phyloP scores from a whole-genome alignment of 1,139 yeast species.

The Hansenula anomala region DNA sequence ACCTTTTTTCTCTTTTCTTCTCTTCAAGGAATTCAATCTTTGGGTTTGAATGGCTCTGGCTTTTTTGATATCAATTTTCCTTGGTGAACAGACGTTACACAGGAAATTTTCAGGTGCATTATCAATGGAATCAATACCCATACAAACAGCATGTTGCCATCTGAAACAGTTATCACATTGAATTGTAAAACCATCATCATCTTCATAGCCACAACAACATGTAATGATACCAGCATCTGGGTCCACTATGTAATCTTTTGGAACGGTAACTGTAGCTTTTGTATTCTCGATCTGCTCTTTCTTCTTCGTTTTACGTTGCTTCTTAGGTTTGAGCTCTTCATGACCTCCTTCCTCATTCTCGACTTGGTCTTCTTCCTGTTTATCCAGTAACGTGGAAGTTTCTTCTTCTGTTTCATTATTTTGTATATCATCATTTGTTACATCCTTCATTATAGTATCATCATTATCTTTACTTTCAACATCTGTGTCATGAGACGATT shows the following conservation, averaged over 20 bases:
- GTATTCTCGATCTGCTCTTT: constrained; percentile 15
- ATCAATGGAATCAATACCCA: constrained; percentile 66
- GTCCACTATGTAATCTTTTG: constrained; percentile 51
- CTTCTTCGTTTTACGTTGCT: constrained; percentile 8
- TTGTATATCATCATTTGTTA: background rate
- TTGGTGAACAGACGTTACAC: constrained; percentile 74
- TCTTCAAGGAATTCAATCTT: constrained; percentile 31
- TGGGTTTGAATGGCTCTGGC: constrained; percentile 47
- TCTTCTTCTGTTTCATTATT: constrained; percentile 10
- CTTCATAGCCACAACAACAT: constrained; percentile 83
- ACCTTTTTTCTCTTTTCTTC: constrained; percentile 14
- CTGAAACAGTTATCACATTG: constrained; percentile 90
- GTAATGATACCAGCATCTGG: constrained; percentile 85
- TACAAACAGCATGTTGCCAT: constrained; percentile 94
- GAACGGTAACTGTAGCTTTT: constrained; percentile 16
- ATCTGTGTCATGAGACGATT: background rate
- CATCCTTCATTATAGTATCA: background rate
- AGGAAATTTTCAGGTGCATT: constrained; percentile 81
- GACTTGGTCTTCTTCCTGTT: background rate
- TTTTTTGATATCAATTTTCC: constrained; percentile 47
- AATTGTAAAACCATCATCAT: constrained; percentile 93
- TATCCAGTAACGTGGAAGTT: constrained; percentile 1
- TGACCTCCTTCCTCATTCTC: constrained; percentile 3
- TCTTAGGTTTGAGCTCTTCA: constrained; percentile 5
- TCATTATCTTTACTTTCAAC: constrained; percentile 1